Evolutionary conservation across 331 rosid species (phyloP).

Genomic region (Dryas integrifolia): DNA sequence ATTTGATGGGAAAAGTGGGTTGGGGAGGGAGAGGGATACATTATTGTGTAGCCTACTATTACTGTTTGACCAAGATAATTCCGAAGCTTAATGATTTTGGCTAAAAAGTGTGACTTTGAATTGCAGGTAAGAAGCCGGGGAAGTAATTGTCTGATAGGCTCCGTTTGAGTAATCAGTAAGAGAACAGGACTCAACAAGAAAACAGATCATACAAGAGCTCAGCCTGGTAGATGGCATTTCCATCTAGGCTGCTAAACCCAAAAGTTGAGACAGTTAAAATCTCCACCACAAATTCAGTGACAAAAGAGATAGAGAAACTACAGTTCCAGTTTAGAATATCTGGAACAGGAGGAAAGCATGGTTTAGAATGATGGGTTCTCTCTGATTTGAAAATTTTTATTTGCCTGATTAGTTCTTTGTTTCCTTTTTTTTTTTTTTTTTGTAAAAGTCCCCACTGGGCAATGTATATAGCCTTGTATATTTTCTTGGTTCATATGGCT

Average conservation of each 20-base stretch:
- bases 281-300: constrained; percentile 25
- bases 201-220: constrained; percentile 18
- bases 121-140: constrained; percentile 59
- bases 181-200: constrained; percentile 4
- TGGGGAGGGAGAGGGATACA: not conserved
- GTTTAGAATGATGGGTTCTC: constrained; percentile 22
- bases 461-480: constrained; percentile 34
- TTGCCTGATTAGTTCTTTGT: not conserved
- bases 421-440: not conserved
- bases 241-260: constrained; percentile 27
- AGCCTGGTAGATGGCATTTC: constrained; percentile 23
- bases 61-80: not conserved
- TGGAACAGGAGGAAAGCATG: not conserved
- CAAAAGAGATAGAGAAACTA: not conserved
- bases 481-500: constrained; percentile 15
- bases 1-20: not conserved
- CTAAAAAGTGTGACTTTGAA: constrained; percentile 25
- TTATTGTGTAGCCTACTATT: not conserved
- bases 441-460: constrained; percentile 10
- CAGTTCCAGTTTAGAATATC: not conserved
- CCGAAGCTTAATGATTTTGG: not conserved
- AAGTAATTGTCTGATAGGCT: constrained; percentile 28
- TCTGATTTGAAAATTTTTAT: constrained; percentile 1
- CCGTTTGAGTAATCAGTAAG: constrained; percentile 18
- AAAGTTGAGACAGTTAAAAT: constrained; percentile 10